These are phyloP conservation scores for Ceriops zippeliana DNA, from an alignment of 345 rosid genomes.

Conservation along the genomic window DNA sequence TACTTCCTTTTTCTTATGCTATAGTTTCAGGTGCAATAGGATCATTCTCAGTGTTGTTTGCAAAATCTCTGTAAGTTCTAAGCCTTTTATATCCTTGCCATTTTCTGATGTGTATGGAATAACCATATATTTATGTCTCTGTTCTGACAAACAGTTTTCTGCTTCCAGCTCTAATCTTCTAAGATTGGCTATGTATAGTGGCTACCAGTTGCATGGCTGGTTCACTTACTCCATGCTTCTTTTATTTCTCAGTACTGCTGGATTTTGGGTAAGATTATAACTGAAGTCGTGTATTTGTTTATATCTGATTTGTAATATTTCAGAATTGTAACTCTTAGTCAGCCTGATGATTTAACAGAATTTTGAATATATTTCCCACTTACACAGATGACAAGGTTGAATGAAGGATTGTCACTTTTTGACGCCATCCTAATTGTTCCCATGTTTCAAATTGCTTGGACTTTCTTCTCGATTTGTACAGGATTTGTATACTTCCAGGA, in stretches of 20 bases:
- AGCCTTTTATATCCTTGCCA: not conserved
- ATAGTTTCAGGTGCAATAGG: constrained; percentile 97
- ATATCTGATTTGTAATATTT: constrained; percentile 9
- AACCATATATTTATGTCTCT: constrained; percentile 10
- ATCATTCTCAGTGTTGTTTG: constrained; percentile 94
- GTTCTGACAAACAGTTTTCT: constrained; percentile 18
- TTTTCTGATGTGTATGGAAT: constrained; percentile 2
- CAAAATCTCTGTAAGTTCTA: constrained; percentile 90
- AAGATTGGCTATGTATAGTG: constrained; percentile 86
- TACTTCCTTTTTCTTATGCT: constrained; percentile 96
- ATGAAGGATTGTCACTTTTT: constrained; percentile 83
- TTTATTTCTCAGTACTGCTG: constrained; percentile 94
- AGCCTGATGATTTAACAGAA: constrained; percentile 14
- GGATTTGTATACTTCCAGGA: constrained; percentile 98
- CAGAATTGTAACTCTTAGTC: not conserved
- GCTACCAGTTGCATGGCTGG: constrained; percentile 90
- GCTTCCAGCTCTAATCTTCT: constrained; percentile 84
- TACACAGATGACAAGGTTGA: constrained; percentile 89
- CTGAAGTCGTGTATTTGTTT: constrained; percentile 2
- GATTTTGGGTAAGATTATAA: constrained; percentile 74
- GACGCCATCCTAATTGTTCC: constrained; percentile 99
- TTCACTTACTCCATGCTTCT: constrained; percentile 97
- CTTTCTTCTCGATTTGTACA: constrained; percentile 97
- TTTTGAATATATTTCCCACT: constrained; percentile 6
- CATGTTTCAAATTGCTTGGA: constrained; percentile 99